These are phyloP conservation scores for Talaromyces funiculosus DNA, from an alignment of 2,329 filamentous ascomycete genomes.

Conservation along the genomic window DNA sequence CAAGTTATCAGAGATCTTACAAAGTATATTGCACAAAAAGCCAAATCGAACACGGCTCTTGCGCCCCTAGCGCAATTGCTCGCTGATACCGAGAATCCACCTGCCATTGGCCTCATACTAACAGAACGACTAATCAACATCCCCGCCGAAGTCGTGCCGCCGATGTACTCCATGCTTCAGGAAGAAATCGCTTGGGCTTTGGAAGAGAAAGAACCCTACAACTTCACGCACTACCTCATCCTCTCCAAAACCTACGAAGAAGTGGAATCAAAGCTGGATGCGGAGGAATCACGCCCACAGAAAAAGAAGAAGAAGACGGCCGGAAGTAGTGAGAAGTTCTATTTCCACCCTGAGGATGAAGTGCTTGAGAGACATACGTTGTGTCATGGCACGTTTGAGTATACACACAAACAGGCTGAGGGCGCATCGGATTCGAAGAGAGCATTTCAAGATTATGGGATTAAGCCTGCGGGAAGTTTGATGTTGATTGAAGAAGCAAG, in stretches of 20 bases:
- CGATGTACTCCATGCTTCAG: constrained; percentile 88
- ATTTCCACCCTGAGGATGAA: constrained; percentile 96
- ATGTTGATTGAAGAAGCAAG: constrained; percentile 77
- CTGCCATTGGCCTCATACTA: constrained; percentile 73
- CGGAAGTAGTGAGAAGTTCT: constrained; percentile 56
- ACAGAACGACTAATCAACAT: constrained; percentile 94
- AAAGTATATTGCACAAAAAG: constrained; percentile 60
- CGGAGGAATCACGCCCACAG: constrained; percentile 55
- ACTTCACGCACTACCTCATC: constrained; percentile 88
- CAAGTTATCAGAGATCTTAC: constrained; percentile 65
- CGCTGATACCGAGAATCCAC: constrained; percentile 43
- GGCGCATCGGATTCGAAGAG: constrained; percentile 83
- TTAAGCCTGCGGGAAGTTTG: constrained; percentile 76
- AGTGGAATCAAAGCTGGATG: constrained; percentile 72
- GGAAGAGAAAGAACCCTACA: constrained; percentile 85
- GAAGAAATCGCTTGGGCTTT: constrained; percentile 87
- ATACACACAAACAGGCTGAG: constrained; percentile 71
- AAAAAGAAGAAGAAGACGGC: constrained; percentile 59
- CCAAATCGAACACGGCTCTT: constrained; percentile 51
- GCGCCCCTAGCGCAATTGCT: constrained; percentile 56
- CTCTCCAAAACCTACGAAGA: constrained; percentile 90
- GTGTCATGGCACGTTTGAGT: constrained; percentile 66
- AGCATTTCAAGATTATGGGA: constrained; percentile 88
- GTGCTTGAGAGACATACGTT: constrained; percentile 70
- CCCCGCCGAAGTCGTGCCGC: constrained; percentile 85